phyloP scores from a whole-genome alignment of 2,329 filamentous ascomycete species.

The Ascochyta clinopodiicola region DNA sequence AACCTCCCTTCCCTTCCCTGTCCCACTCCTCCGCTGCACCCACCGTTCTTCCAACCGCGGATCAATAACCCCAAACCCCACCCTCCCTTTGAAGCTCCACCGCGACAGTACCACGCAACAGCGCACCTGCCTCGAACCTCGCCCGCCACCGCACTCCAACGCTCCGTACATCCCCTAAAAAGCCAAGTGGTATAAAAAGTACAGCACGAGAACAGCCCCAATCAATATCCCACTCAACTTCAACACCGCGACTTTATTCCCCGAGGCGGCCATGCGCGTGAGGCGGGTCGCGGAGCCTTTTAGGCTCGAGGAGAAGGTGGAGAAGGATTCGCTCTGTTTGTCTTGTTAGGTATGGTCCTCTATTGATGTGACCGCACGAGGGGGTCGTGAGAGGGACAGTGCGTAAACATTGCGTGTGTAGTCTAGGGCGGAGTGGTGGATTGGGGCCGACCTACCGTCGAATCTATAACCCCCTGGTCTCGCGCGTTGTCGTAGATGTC shows the following conservation, averaged over 20 bases:
- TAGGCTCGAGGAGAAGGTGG: constrained; percentile 79
- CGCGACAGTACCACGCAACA: too few species aligned
- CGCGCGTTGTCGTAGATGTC: constrained; percentile 98
- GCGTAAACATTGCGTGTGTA: too few species aligned
- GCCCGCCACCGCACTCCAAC: too few species aligned
- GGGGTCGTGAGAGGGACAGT: too few species aligned
- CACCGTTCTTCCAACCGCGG: too few species aligned
- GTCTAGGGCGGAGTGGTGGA: too few species aligned
- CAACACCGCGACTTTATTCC: constrained; percentile 88
- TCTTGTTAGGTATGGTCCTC: background rate
- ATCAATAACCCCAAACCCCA: too few species aligned
- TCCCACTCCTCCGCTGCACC: too few species aligned
- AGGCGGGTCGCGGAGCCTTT: constrained; percentile 84
- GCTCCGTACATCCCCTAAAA: background rate
- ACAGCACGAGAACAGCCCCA: constrained; percentile 70
- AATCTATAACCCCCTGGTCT: constrained; percentile 76
- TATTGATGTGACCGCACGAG: too few species aligned
- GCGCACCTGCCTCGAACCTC: too few species aligned
- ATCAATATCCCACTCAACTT: constrained; percentile 87
- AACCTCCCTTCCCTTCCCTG: too few species aligned
- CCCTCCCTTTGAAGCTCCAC: too few species aligned
- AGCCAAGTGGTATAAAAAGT: constrained; percentile 9
- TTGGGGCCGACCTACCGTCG: constrained; percentile 67
- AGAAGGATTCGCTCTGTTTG: constrained; percentile 83
- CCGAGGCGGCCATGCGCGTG: constrained; percentile 86